Evolutionary conservation across 345 rosid genomes (phyloP).

Genomic region (Hibiscus syriacus): DNA sequence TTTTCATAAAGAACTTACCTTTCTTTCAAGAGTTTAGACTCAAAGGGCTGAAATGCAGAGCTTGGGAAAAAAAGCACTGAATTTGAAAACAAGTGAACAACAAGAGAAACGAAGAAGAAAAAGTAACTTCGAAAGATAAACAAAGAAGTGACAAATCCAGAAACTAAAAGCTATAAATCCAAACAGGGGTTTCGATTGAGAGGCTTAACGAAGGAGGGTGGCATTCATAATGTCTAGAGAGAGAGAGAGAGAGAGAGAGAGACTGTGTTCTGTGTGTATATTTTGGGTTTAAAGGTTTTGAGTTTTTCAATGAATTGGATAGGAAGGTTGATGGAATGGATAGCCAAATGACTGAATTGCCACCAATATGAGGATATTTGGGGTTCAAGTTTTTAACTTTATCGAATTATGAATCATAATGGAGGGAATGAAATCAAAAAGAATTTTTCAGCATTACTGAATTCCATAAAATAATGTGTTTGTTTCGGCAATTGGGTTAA

Average conservation of each 20-base stretch:
- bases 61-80: neutral
- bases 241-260: too few relatives aligned
- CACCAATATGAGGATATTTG: too few relatives aligned
- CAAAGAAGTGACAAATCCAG: constrained; percentile 15
- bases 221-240: neutral
- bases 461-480: too few relatives aligned
- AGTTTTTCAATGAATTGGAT: constrained; percentile 23
- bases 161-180: constrained; percentile 6
- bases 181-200: neutral
- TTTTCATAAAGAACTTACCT: constrained; percentile 13
- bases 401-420: too few relatives aligned
- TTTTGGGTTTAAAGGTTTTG: constrained; percentile 8
- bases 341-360: constrained; percentile 9
- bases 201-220: constrained; percentile 7
- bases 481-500: too few relatives aligned
- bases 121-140: neutral
- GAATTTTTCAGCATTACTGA: too few relatives aligned
- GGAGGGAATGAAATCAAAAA: too few relatives aligned
- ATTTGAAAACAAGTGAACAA: neutral
- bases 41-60: neutral
- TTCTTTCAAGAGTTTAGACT: neutral
- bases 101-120: too few relatives aligned
- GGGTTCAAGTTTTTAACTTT: too few relatives aligned
- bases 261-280: too few relatives aligned
- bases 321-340: neutral